A percentile compares a stretch with the other conserved stretches of the same genome.
These are phyloP conservation scores for Sinapis alba DNA, from an alignment of 441 rosid species.

Conservation along the genomic window DNA sequence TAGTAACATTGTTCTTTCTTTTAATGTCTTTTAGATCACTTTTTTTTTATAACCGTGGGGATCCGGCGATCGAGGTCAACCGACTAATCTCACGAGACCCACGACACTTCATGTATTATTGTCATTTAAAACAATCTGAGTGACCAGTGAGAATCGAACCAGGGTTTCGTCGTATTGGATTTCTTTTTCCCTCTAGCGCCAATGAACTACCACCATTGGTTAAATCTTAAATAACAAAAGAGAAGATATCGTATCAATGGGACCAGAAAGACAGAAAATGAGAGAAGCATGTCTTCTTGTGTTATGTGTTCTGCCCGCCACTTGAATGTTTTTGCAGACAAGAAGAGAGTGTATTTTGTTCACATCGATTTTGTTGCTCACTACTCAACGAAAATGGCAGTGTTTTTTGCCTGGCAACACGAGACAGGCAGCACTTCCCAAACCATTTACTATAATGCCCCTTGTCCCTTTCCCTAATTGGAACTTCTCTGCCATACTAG, in stretches of 20 bases:
- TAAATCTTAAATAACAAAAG: constrained; percentile 5
- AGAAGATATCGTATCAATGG: constrained; percentile 25
- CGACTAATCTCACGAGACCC: too few species aligned
- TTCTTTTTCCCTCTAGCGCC: too few species aligned
- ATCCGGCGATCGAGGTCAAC: too few species aligned
- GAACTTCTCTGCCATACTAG: constrained; percentile 14
- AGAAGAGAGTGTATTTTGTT: constrained; percentile 26
- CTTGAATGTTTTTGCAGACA: constrained; percentile 30
- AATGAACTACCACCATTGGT: too few species aligned
- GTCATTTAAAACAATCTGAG: too few species aligned
- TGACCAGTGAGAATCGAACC: too few species aligned
- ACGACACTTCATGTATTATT: too few species aligned
- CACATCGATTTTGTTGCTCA: constrained; percentile 24
- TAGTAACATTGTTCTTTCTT: background rate
- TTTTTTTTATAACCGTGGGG: too few species aligned
- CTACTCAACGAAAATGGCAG: constrained; percentile 24
- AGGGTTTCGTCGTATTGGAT: too few species aligned
- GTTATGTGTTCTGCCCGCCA: constrained; percentile 11
- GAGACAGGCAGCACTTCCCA: constrained; percentile 29
- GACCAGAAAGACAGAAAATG: constrained; percentile 22
- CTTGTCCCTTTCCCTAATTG: constrained; percentile 28
- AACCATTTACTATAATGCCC: constrained; percentile 4
- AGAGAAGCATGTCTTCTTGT: constrained; percentile 25
- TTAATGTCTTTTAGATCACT: background rate
- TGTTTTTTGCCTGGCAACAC: constrained; percentile 18